Base-by-base conservation (phyloP, 257 asterid species). In the Solanum chilense region DNA sequence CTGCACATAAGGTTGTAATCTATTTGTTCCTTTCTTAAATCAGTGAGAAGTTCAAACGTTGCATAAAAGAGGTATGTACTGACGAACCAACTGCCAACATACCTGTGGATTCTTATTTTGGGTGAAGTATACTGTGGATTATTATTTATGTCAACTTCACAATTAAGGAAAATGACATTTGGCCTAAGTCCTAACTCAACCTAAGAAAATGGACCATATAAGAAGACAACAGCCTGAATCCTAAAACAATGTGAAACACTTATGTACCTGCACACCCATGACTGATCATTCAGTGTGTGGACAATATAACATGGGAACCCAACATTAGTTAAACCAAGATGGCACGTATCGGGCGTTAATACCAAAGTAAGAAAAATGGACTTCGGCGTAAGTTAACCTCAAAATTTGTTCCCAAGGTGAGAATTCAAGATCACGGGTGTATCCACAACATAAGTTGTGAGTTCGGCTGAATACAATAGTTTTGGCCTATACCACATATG, bases 11-110 rank as follows among this genome's bases (percentile, higher is more conserved):
- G 66, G 20, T 47, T 47, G 85, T 49, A 47, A 47, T 0, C 44
- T 47, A 33, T 33, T 80, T 56, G 52, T 68, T 77, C 39, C 42
- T 44, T 88, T 91, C 88, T 27, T 94, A 97, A 96, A 88, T 93
- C 98, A 45, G 98, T 97, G n/a, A 98, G 96, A 86, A 73, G 86
- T 60, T 92, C 98, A 27, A 90, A 93, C 66, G 93, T 97, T 86
- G 94, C 98, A 87, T 0, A 98, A 94, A 52, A 92, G 98, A 94
- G 98, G 98, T 95, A 90, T 29, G 66, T 29, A 18, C 6, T 78
- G 16, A 44, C 8, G 35, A 35, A 68, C 33, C 39, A 70, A 68
- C 74, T 68, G 35, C 74, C 37, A 68, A 45, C n/a, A 45, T 37
- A 31, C 23, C 49, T 35, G 12, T 35, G 27, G 23, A 71, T 71